These are phyloP conservation scores for Yamadazyma paraphyllophila DNA, from an alignment of 805 yeast genomes.

Conservation along the genomic window DNA sequence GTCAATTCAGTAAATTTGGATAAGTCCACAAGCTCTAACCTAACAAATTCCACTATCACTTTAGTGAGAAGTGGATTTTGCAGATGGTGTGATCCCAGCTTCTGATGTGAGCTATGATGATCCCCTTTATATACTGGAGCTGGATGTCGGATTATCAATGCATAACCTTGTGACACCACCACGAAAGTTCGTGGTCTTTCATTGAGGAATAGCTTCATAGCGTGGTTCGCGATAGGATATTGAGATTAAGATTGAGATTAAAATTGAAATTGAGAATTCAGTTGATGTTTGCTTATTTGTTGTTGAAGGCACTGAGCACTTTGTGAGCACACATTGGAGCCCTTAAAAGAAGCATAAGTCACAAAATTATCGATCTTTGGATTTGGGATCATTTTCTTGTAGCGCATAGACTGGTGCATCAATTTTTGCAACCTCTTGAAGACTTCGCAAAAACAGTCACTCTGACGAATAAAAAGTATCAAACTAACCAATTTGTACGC, in stretches of 20 bases:
- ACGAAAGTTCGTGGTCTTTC: conserved; percentile 69
- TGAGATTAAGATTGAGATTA: not conserved
- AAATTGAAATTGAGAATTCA: not conserved
- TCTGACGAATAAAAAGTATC: too few relatives aligned
- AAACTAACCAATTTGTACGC: too few relatives aligned
- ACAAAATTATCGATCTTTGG: too few relatives aligned
- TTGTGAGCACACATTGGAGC: too few relatives aligned
- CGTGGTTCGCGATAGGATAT: not conserved
- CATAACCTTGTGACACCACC: conserved; percentile 56
- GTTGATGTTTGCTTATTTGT: too few relatives aligned
- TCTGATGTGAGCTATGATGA: conserved; percentile 3
- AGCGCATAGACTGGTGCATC: too few relatives aligned
- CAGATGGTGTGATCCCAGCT: not conserved
- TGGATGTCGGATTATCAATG: conserved; percentile 57
- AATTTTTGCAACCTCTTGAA: too few relatives aligned
- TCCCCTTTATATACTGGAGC: conserved; percentile 23
- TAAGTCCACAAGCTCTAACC: conserved; percentile 36
- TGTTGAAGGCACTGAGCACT: too few relatives aligned
- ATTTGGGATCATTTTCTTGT: too few relatives aligned
- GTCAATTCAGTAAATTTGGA: conserved; percentile 44
- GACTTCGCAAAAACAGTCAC: too few relatives aligned
- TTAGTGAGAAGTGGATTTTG: conserved; percentile 17
- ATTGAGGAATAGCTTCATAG: conserved; percentile 63
- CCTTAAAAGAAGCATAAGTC: too few relatives aligned
- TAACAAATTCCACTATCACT: conserved; percentile 53